Percentiles rank a stretch among this genome's conserved stretches.
phyloP scores from a whole-genome alignment of 257 asterid genomes.

The Solanum etuberosum region DNA sequence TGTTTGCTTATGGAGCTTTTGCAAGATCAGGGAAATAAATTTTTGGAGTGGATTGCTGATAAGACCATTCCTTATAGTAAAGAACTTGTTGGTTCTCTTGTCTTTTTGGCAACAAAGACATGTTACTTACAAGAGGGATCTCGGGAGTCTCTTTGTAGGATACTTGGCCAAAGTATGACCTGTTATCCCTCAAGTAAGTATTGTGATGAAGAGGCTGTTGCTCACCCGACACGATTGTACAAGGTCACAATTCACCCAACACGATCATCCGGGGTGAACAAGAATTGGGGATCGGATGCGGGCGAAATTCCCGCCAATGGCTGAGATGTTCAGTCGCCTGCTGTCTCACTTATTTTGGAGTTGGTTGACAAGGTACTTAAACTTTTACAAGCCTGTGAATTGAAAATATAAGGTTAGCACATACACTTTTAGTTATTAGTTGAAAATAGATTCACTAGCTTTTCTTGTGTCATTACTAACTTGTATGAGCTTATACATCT shows the following conservation, averaged over 20 bases:
- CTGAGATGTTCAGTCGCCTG: slow-evolving; percentile 13
- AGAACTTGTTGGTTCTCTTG: slow-evolving; percentile 47
- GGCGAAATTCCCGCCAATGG: not conserved
- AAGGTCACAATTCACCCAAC: too few relatives aligned
- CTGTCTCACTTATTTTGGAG: slow-evolving; percentile 62
- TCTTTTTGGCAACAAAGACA: slow-evolving; percentile 62
- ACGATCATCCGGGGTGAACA: too few relatives aligned
- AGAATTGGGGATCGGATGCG: not conserved
- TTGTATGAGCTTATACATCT: not conserved
- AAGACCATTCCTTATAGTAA: slow-evolving; percentile 37
- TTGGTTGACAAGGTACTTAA: slow-evolving; percentile 65
- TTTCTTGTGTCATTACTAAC: not conserved
- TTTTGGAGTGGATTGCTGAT: slow-evolving; percentile 43
- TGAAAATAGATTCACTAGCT: not conserved
- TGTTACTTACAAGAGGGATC: slow-evolving; percentile 65
- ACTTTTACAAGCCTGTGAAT: not conserved
- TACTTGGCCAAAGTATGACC: not conserved
- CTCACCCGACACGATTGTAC: not conserved
- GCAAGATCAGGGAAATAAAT: slow-evolving; percentile 72
- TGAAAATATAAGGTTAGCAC: not conserved
- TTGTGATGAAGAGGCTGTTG: not conserved
- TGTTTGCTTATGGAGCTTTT: slow-evolving; percentile 89
- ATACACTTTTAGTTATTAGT: not conserved
- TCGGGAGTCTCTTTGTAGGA: not conserved
- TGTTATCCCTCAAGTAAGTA: not conserved